Evolutionary conservation across 805 yeast species (phyloP).

Genomic region (Spathaspora passalidarum): DNA sequence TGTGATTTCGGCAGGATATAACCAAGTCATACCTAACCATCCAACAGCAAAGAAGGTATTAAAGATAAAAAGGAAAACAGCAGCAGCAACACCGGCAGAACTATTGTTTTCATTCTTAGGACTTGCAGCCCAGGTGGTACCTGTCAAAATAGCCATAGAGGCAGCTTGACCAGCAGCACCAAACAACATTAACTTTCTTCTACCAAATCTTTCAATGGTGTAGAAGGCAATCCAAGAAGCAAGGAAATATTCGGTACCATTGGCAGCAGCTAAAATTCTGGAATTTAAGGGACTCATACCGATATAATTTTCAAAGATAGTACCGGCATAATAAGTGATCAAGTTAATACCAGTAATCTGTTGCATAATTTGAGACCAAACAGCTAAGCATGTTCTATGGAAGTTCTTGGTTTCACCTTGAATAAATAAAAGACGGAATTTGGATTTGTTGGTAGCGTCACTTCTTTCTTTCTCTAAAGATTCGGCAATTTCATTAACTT

Average conservation of each 20-base stretch:
- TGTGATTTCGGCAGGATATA: constrained; percentile 46
- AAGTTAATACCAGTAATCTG: constrained; percentile 92
- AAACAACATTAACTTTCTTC: constrained; percentile 43
- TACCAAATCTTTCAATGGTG: constrained; percentile 40
- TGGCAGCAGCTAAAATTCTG: constrained; percentile 63
- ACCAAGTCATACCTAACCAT: constrained; percentile 45
- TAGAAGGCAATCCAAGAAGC: constrained; percentile 46
- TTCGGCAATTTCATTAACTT: constrained; percentile 44
- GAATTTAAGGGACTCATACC: constrained; percentile 28
- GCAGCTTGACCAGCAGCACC: constrained; percentile 38
- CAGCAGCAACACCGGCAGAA: constrained; percentile 18
- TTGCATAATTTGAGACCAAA: constrained; percentile 73
- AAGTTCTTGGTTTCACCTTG: constrained; percentile 62
- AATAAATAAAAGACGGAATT: constrained; percentile 21
- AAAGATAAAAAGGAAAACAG: constrained; percentile 44
- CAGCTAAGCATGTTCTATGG: constrained; percentile 60
- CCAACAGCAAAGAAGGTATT: constrained; percentile 44
- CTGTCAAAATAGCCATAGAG: constrained; percentile 39
- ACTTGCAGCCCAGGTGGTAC: constrained; percentile 21
- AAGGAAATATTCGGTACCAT: constrained; percentile 58
- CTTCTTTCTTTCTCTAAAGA: constrained; percentile 27
- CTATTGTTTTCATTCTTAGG: constrained; percentile 28
- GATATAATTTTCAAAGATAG: constrained; percentile 61
- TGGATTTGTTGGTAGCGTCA: constrained; percentile 44
- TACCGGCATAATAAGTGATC: constrained; percentile 85